Conservation (phyloP, 768 basidiomycete genomes). For the Suillus subalutaceus region DNA sequence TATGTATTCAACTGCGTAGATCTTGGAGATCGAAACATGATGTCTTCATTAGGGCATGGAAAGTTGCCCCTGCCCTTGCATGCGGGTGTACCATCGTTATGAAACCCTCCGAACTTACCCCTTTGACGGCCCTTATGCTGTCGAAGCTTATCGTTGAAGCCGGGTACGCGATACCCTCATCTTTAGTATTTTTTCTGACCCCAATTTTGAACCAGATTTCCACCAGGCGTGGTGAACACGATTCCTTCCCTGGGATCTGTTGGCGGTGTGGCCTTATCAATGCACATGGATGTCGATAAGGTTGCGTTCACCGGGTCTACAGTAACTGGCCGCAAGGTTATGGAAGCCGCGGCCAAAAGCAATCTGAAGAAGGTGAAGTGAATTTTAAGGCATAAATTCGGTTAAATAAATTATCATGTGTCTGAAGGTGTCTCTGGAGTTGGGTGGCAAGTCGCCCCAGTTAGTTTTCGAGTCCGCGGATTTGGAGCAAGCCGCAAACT, state of each 20-base stretch:
- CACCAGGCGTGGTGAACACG: conserved; percentile 89
- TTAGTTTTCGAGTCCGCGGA: conserved; percentile 91
- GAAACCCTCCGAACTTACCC: conserved; percentile 91
- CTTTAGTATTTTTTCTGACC: background rate
- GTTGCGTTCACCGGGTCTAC: conserved; percentile 96
- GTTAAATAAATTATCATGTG: conserved; percentile 16
- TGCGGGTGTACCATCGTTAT: conserved; percentile 92
- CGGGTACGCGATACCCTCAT: conserved; percentile 51
- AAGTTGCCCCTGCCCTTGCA: conserved; percentile 90
- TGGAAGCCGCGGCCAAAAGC: conserved; percentile 89
- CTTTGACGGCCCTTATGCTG: conserved; percentile 81
- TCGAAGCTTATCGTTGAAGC: conserved; percentile 83
- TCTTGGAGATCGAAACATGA: conserved; percentile 10
- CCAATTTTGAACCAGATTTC: conserved; percentile 56
- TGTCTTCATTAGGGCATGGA: conserved; percentile 67
- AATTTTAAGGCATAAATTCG: background rate
- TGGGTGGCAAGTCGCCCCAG: conserved; percentile 92
- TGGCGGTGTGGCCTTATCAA: conserved; percentile 83
- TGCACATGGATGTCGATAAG: conserved; percentile 88
- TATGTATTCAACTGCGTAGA: conserved; percentile 24
- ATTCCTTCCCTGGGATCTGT: conserved; percentile 80
- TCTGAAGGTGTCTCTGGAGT: conserved; percentile 80
- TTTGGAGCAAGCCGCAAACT: conserved; percentile 81
- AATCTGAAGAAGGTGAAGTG: conserved; percentile 85
- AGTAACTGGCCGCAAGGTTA: conserved; percentile 83